Evolutionary conservation across 106 monocot species (phyloP), one percentile per base, ranked within the genome.

Genomic region (Triglochin maritima): DNA sequence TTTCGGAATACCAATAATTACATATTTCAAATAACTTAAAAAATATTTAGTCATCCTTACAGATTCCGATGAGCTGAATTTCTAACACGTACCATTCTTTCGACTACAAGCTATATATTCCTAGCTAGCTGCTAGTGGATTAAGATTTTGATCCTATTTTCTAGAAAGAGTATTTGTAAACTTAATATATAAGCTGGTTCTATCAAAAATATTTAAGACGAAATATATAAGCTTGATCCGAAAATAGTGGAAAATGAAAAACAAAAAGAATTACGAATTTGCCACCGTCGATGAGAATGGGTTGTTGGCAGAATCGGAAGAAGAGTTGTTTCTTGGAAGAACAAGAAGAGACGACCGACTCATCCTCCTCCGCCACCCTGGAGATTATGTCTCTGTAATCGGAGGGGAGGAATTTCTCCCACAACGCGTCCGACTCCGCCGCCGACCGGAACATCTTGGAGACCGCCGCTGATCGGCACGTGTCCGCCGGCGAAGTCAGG

Each of bases 231-330:
- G n/a, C n/a, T n/a, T n/a, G n/a, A n/a, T n/a, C n/a, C n/a, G n/a
- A n/a, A n/a, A n/a, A n/a, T n/a, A n/a, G 56, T 13, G 13, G 15
- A 13, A 13, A 12, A 56, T 16, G 2, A n/a, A 57, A 57, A 57
- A 57, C 56, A 56, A 56, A 16, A 56, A 53, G 52, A 7, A 49
- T 14, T 60, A 79, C 85, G 76, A 62, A 72, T 7, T 15, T 73
- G 69, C 79, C 76, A 47, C 70, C 76, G 46, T 85, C 85, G 69
- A 85, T 62, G 64, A 83, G 76, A 56, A 86, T 29, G 12, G 80
- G 73, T 13, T 45, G 56, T 0, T 67, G 11, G 74, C 82, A 86
- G 29, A 82, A 69, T 0, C 74, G 77, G 49, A 75, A 72, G 72
- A 63, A 86, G 59, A 86, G 79, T 1, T 82, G 79, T 63, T 47